Evolutionary conservation across 192 early-diverging fungal species (phyloP).

Genomic region (Backusella parvicylindrica): DNA sequence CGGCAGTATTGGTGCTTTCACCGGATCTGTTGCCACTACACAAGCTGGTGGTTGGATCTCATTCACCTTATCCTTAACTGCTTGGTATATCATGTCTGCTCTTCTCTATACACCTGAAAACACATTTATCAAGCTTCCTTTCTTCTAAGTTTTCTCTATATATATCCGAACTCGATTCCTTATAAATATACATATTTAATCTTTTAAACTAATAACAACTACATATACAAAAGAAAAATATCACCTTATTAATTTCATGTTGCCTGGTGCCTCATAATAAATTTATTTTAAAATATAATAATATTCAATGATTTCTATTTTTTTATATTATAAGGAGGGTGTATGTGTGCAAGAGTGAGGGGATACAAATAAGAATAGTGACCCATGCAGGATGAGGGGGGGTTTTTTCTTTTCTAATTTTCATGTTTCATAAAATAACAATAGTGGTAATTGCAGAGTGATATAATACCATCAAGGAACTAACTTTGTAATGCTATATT

Average conservation of each 20-base stretch:
- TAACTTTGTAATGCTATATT: background rate
- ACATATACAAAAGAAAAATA: background rate
- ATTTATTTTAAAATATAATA: background rate
- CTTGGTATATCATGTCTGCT: conserved; percentile 22
- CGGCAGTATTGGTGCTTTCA: conserved; percentile 8
- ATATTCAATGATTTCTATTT: background rate
- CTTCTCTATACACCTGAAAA: conserved; percentile 8
- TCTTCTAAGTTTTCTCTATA: conserved; percentile 6
- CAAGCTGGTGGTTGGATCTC: conserved; percentile 25
- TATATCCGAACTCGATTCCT: background rate
- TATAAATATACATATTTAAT: background rate
- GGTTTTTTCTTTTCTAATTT: background rate
- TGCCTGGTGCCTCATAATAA: conserved; percentile 4
- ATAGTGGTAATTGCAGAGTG: background rate
- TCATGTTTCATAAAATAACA: background rate
- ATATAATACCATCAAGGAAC: background rate
- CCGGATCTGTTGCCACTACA: background rate
- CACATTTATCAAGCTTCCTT: conserved; percentile 15
- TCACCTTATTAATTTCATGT: background rate
- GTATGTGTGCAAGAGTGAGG: background rate
- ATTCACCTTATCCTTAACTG: conserved; percentile 21
- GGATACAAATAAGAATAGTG: background rate
- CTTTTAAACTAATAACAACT: background rate
- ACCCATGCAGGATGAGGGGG: background rate
- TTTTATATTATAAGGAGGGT: background rate